These are phyloP conservation scores for Mycena pura DNA, from an alignment of 768 basidiomycete genomes.

Conservation along the genomic window DNA sequence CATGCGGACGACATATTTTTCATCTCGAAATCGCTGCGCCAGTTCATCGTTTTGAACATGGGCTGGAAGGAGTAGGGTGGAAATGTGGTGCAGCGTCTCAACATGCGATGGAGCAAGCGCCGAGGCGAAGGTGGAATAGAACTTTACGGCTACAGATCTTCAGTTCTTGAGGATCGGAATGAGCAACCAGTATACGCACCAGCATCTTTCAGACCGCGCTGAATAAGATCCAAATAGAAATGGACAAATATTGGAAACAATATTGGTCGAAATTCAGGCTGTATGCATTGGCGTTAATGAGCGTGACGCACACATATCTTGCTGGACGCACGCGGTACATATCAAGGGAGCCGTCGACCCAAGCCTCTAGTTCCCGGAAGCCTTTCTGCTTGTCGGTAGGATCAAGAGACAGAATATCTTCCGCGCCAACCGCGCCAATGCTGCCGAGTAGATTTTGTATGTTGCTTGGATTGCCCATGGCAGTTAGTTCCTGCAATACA, in stretches of 20 bases:
- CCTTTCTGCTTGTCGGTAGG: slow-evolving; percentile 88
- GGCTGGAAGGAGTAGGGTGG: slow-evolving; percentile 78
- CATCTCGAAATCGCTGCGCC: slow-evolving; percentile 84
- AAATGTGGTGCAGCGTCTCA: slow-evolving; percentile 75
- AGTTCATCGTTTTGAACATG: slow-evolving; percentile 86
- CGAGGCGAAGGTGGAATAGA: slow-evolving; percentile 74
- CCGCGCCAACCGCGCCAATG: slow-evolving; percentile 80
- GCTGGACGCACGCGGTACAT: slow-evolving; percentile 78
- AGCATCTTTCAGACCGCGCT: slow-evolving; percentile 88
- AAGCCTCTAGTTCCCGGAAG: slow-evolving; percentile 83
- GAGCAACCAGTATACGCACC: slow-evolving; percentile 55
- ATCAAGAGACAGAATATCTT: slow-evolving; percentile 81
- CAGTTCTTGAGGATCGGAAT: background rate
- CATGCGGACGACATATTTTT: slow-evolving; percentile 91
- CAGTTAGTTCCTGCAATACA: slow-evolving; percentile 71
- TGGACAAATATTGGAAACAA: slow-evolving; percentile 97
- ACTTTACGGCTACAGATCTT: slow-evolving; percentile 64
- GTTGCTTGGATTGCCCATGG: slow-evolving; percentile 72
- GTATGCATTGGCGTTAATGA: slow-evolving; percentile 20
- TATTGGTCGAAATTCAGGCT: slow-evolving; percentile 95
- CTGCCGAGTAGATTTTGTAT: slow-evolving; percentile 80
- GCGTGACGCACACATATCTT: background rate
- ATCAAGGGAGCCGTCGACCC: slow-evolving; percentile 90
- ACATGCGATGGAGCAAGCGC: slow-evolving; percentile 72
- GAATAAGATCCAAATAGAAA: slow-evolving; percentile 94